phyloP scores from a whole-genome alignment of 352 stramenopile species.

The Phytophthora lateralis region DNA sequence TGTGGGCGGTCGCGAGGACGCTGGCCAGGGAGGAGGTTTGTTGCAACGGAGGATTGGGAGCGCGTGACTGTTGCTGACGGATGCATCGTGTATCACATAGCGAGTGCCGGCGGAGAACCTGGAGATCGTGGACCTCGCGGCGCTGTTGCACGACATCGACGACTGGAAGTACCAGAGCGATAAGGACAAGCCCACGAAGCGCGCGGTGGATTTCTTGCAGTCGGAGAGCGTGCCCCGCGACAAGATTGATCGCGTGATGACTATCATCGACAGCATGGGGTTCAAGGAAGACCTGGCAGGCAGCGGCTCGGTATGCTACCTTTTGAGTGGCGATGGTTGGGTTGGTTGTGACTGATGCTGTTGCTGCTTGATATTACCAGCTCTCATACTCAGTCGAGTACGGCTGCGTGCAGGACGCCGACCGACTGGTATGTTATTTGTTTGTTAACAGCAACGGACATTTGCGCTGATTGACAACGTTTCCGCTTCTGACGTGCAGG shows the following conservation, averaged over 20 bases:
- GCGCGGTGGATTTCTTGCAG: conserved; percentile 60
- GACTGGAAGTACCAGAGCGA: conserved; percentile 89
- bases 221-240: conserved; percentile 50
- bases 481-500: conserved; percentile 34
- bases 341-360: background rate
- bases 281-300: conserved; percentile 84
- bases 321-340: background rate
- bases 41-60: background rate
- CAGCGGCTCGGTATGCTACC: conserved; percentile 19
- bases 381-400: conserved; percentile 65
- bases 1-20: conserved; percentile 75
- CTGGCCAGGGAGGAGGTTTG: conserved; percentile 80
- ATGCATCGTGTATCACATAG: conserved; percentile 23
- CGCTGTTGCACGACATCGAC: conserved; percentile 91
- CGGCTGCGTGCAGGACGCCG: conserved; percentile 90
- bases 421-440: conserved; percentile 62
- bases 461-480: background rate
- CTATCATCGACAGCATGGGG: conserved; percentile 83
- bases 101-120: conserved; percentile 57
- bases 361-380: conserved; percentile 14
- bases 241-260: conserved; percentile 74
- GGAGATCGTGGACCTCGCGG: conserved; percentile 83
- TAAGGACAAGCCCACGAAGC: conserved; percentile 55
- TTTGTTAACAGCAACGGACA: background rate
- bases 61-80: background rate